Evolutionary conservation across 345 rosid genomes (phyloP).

Genomic region (Barbarea vulgaris): DNA sequence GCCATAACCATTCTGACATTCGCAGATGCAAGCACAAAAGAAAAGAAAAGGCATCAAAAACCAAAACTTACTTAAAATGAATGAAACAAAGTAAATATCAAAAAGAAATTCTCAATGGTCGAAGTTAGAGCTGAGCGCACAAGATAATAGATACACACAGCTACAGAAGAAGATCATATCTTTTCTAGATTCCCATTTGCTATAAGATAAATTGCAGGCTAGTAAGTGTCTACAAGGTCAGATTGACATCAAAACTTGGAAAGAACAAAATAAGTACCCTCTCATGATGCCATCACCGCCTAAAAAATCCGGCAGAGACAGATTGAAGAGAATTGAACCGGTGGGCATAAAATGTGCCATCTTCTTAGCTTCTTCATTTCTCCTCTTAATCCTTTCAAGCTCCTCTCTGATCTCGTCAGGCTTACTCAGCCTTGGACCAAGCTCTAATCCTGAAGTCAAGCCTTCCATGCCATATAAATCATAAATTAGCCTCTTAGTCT

Average conservation of each 20-base stretch:
- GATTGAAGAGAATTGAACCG: constrained; percentile 63
- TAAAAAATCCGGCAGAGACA: constrained; percentile 72
- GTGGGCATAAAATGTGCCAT: constrained; percentile 66
- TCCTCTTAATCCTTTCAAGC: constrained; percentile 68
- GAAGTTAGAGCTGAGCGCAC: not conserved
- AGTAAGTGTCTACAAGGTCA: not conserved
- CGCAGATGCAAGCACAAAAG: constrained; percentile 16
- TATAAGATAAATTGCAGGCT: not conserved
- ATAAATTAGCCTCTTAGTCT: constrained; percentile 76
- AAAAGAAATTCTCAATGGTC: not conserved
- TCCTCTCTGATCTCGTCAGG: constrained; percentile 83
- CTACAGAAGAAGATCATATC: not conserved
- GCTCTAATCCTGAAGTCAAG: constrained; percentile 80
- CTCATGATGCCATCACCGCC: constrained; percentile 87
- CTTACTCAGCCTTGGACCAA: constrained; percentile 78
- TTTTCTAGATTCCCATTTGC: not conserved
- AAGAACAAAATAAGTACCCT: constrained; percentile 54
- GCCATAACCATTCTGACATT: constrained; percentile 81
- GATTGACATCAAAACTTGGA: not conserved
- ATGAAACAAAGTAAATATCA: not conserved
- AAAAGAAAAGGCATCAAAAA: constrained; percentile 29
- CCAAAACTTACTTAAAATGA: not conserved
- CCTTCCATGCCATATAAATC: constrained; percentile 98
- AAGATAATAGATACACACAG: not conserved
- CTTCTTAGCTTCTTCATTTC: constrained; percentile 67